phyloP scores from a whole-genome alignment of 192 early-diverging fungal species.

The Gonapodya sp. region DNA sequence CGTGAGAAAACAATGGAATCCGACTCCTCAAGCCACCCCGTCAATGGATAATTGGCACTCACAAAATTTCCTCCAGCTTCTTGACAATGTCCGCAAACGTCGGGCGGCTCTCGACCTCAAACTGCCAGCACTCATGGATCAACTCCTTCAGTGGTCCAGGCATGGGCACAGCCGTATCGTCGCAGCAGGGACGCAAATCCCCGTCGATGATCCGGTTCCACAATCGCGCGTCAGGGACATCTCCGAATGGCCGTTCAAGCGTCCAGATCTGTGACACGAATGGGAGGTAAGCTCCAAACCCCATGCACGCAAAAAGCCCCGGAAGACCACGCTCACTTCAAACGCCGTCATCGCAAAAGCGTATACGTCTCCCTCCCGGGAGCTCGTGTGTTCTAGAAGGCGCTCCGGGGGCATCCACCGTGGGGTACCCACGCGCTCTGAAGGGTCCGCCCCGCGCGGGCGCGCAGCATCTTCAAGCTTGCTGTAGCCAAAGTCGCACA shows the following conservation, averaged over 20 bases:
- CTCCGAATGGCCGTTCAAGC: constrained; percentile 1
- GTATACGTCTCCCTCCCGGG: constrained; percentile 4
- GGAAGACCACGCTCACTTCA: background rate
- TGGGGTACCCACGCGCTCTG: constrained; percentile 4
- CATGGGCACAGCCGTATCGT: constrained; percentile 1
- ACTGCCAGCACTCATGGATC: constrained; percentile 1
- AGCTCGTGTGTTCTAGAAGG: constrained; percentile 1
- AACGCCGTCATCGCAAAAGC: constrained; percentile 7
- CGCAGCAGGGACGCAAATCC: background rate
- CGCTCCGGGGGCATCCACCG: constrained; percentile 6
- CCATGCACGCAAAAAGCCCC: background rate
- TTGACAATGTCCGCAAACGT: constrained; percentile 1
- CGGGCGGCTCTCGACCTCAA: background rate
- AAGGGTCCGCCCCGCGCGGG: background rate
- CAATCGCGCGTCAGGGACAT: background rate
- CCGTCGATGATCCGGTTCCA: background rate
- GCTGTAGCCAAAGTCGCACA: constrained; percentile 10
- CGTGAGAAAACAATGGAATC: background rate
- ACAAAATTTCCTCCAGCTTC: constrained; percentile 1
- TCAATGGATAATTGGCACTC: background rate
- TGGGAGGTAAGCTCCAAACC: background rate
- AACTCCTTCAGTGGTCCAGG: background rate
- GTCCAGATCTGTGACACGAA: background rate
- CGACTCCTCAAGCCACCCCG: constrained; percentile 1
- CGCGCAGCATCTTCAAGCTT: background rate